These are phyloP conservation scores for Klebsormidium nitens DNA, from an alignment of 139 green algal genomes.

Conservation along the genomic window DNA sequence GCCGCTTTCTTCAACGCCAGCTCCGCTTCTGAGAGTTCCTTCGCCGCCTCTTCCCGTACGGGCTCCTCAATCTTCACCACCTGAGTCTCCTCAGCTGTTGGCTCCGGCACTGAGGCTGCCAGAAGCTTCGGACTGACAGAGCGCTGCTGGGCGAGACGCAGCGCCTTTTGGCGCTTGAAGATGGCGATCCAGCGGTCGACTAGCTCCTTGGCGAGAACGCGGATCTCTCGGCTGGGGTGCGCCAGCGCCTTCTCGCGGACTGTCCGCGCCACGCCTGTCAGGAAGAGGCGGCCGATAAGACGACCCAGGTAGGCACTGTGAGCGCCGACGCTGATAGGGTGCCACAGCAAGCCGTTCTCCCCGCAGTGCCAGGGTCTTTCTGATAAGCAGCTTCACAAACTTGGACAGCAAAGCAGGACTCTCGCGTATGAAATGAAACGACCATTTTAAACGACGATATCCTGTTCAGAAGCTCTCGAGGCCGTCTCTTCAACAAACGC, in stretches of 20 bases:
- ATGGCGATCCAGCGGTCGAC: conserved; percentile 8
- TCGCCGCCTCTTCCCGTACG: background rate
- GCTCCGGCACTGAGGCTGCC: no score
- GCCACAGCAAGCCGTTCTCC: background rate
- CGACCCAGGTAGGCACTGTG: background rate
- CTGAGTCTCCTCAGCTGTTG: no score
- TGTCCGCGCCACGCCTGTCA: conserved; percentile 11
- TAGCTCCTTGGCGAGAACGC: conserved; percentile 8
- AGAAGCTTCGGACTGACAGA: no score
- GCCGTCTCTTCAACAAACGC: background rate
- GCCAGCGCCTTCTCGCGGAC: conserved; percentile 11
- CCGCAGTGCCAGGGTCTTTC: background rate
- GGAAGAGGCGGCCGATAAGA: no score
- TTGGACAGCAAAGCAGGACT: no score
- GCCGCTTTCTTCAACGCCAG: background rate
- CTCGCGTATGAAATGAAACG: no score
- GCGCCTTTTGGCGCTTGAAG: conserved; percentile 7
- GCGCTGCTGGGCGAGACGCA: background rate
- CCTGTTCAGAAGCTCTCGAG: no score
- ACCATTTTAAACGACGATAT: no score
- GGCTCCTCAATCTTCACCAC: background rate
- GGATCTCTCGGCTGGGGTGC: conserved; percentile 2
- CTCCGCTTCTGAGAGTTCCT: background rate
- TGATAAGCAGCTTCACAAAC: no score
- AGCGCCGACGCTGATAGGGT: background rate